Conservation (phyloP, 139 green algal genomes). For the Auxenochlorella pyrenoidosa region DNA sequence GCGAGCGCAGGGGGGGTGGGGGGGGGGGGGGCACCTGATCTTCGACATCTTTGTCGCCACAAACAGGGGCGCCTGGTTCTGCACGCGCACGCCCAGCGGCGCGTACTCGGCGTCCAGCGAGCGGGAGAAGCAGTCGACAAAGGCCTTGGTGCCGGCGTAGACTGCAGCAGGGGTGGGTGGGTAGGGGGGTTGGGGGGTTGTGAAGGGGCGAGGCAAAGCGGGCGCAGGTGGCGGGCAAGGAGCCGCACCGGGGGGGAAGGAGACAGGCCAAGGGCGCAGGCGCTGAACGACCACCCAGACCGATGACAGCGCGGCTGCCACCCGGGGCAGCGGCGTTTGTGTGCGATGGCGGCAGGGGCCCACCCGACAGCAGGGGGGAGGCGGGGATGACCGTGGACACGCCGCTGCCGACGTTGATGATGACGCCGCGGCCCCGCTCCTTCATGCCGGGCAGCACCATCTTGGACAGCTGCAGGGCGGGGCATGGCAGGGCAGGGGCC, state of each 20-base stretch:
- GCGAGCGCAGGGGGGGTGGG: no score
- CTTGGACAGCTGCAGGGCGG: conserved; percentile 8
- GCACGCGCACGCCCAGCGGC: conserved; percentile 67
- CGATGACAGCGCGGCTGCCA: no score
- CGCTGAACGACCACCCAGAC: no score
- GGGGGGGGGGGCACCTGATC: conserved; percentile 58
- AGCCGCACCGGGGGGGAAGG: no score
- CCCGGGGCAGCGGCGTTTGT: no score
- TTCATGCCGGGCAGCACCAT: conserved; percentile 82
- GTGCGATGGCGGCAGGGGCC: no score
- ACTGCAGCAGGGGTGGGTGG: conserved; percentile 29
- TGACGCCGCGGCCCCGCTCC: conserved; percentile 62
- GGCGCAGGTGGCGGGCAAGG: neutral
- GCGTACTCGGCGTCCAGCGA: conserved; percentile 66
- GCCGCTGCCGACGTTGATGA: conserved; percentile 84
- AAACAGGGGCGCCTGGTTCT: conserved; percentile 83
- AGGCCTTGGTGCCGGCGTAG: conserved; percentile 84
- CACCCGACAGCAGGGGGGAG: conserved; percentile 68
- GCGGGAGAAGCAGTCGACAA: conserved; percentile 64
- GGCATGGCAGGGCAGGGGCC: no score
- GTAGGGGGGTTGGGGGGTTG: neutral
- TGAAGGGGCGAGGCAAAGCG: neutral
- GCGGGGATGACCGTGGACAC: conserved; percentile 72
- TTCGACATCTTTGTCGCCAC: conserved; percentile 90
- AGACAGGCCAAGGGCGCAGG: no score